Base-by-base conservation (phyloP, 805 yeast genomes). In the Wickerhamomyces subpelliculosus region DNA sequence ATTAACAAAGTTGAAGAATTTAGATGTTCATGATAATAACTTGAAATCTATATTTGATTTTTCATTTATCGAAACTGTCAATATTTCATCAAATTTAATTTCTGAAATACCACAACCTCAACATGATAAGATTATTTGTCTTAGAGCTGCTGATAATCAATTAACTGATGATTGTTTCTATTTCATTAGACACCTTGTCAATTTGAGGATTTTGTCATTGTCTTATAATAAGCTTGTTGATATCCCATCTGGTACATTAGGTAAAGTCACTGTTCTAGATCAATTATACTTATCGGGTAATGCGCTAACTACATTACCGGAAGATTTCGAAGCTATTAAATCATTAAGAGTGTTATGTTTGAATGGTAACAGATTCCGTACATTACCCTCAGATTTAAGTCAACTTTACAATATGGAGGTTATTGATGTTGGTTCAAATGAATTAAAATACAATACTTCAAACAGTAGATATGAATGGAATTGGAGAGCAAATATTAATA, bases 381-480 rank as follows among this genome's bases (percentile, higher is more conserved):
- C 96, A 0, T 62, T 93, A 32, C 97, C 98, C 0, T 82, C 96
- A 0, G 98, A 90, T 54, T 60, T 93, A 34, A 78, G 90, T 8
- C 80, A 80, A 41, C 69, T 88, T 33, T 54, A 62, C 2, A 70
- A 74, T 20, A 63, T 93, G 52, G 73, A 72, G 24, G 81, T 79
- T 9, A 69, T 93, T 27, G 99, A 93, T 62, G 93, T 86, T 14
- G 95, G 97, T 4, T 84, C 94, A 2, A 93, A 93, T 57, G 81
- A 80, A 43, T 67, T 93, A 60, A 84, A 88, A 52, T 93, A 93
- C 60, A 93, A 93, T 51, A 87, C 90, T 39, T 83, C 93, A 4
- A 93, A 93, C 58, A 85, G 88, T 73, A 94, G 93, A 13, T 90
- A 86, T 55, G 98, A 93, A 57, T 93, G 97, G 97, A 93, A 87